Percentiles rank a stretch among this genome's conserved stretches.
These are phyloP conservation scores for Furcasterigmium sp. DNA, from an alignment of 2,329 filamentous ascomycete genomes.

Conservation along the genomic window DNA sequence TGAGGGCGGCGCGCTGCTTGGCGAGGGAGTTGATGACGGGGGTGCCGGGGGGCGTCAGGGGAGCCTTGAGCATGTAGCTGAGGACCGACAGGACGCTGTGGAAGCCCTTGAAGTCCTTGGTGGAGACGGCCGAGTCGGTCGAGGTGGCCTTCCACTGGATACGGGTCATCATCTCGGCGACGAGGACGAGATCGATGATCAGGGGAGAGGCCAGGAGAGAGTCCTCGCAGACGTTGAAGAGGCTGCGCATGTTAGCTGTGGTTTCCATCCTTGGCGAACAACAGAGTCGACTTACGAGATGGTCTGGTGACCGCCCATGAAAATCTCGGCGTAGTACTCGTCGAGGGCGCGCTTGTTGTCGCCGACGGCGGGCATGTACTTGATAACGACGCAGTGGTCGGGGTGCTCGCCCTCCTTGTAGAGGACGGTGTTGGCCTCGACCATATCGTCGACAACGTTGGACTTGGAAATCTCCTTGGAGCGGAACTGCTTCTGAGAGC, in stretches of 20 bases:
- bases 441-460: constrained; percentile 99
- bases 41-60: constrained; percentile 87
- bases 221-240: constrained; percentile 99
- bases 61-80: constrained; percentile 98
- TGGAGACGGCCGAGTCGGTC: constrained; percentile 39
- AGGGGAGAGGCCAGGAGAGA: constrained; percentile 91
- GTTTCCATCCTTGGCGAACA: constrained; percentile 33
- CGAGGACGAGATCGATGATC: constrained; percentile 91
- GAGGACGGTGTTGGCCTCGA: constrained; percentile 85
- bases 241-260: constrained; percentile 16
- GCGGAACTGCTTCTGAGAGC: constrained; percentile 96
- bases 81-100: constrained; percentile 95
- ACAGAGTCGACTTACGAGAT: constrained; percentile 55
- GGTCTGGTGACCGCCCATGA: constrained; percentile 96
- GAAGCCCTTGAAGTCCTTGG: constrained; percentile 80
- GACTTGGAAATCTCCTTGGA: constrained; percentile 99
- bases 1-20: constrained; percentile 91
- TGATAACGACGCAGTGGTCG: constrained; percentile 98
- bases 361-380: constrained; percentile 98
- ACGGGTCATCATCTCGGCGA: constrained; percentile 97
- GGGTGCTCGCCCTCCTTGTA: constrained; percentile 93
- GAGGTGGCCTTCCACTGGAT: constrained; percentile 78
- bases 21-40: constrained; percentile 92
- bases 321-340: constrained; percentile 99
- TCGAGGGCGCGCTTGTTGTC: constrained; percentile 99